phyloP scores from a whole-genome alignment of 1,284 basidiomycete species.

The Boletus mariae region DNA sequence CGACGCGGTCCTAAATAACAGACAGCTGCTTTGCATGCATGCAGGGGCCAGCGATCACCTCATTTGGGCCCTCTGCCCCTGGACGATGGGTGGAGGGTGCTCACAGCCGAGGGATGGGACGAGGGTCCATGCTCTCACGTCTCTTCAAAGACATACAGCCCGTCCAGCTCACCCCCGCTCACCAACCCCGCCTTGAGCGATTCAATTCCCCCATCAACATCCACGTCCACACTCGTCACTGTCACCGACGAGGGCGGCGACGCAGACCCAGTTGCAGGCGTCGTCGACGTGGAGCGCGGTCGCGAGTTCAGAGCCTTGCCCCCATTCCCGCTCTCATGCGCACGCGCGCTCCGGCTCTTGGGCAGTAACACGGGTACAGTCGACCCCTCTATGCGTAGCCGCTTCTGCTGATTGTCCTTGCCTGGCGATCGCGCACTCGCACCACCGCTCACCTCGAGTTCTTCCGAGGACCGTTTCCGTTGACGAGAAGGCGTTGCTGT shows the following conservation, averaged over 20 bases:
- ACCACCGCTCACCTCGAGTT: constrained; percentile 19
- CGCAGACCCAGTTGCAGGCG: constrained; percentile 10
- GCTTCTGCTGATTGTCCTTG: constrained; percentile 28
- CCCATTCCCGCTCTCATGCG: neutral
- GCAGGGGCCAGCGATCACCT: neutral
- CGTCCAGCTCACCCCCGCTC: constrained; percentile 31
- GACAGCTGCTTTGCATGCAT: neutral
- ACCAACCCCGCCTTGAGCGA: constrained; percentile 29
- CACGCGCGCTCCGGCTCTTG: neutral
- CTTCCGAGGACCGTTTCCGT: constrained; percentile 34
- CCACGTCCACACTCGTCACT: constrained; percentile 15
- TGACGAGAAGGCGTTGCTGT: constrained; percentile 19
- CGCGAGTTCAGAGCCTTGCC: constrained; percentile 1
- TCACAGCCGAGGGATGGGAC: neutral
- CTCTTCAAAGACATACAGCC: constrained; percentile 30
- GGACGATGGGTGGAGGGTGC: constrained; percentile 11
- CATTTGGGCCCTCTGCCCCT: neutral
- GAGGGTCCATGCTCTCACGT: constrained; percentile 6
- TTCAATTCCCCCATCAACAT: constrained; percentile 17
- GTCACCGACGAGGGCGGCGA: constrained; percentile 21
- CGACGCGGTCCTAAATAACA: neutral
- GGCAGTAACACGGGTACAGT: constrained; percentile 2
- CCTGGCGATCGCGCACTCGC: constrained; percentile 9
- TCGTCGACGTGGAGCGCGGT: constrained; percentile 5
- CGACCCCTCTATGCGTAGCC: constrained; percentile 27